Percentiles rank a stretch among this genome's conserved stretches.
Conservation (phyloP, 2,329 filamentous ascomycete species). For the Orbilia oligospora region DNA sequence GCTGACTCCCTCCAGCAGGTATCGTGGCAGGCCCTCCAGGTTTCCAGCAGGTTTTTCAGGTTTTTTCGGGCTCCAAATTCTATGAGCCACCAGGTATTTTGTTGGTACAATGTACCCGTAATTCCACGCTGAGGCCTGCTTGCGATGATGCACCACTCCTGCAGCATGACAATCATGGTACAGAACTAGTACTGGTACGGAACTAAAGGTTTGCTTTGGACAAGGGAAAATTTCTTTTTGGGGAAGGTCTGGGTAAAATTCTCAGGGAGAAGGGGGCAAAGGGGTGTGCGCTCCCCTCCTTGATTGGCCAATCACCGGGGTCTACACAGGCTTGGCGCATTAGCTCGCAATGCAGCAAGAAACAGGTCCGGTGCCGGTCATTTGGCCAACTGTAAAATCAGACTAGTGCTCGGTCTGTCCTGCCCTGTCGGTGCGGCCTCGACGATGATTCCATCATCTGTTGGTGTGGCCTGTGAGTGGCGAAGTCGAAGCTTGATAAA, state of each 20-base stretch:
- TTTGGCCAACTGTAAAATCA: conserved; percentile 55
- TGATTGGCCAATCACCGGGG: conserved; percentile 44
- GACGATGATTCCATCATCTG: conserved; percentile 38
- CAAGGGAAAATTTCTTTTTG: conserved; percentile 57
- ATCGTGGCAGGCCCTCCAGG: background rate
- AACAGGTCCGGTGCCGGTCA: conserved; percentile 60
- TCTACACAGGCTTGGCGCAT: conserved; percentile 56
- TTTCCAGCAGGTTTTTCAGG: conserved; percentile 38
- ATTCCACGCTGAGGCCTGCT: conserved; percentile 37
- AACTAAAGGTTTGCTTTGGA: conserved; percentile 52
- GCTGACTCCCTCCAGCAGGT: conserved; percentile 18
- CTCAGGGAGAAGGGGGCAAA: conserved; percentile 52
- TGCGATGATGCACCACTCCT: conserved; percentile 58
- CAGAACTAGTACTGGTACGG: conserved; percentile 55
- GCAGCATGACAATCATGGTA: conserved; percentile 59
- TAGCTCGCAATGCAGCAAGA: conserved; percentile 59
- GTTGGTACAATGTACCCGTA: conserved; percentile 57
- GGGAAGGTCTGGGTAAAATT: conserved; percentile 59
- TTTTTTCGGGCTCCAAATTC: conserved; percentile 32
- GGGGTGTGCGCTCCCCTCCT: conserved; percentile 30
- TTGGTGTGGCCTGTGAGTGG: conserved; percentile 49
- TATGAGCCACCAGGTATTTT: conserved; percentile 47
- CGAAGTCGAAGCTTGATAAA: conserved; percentile 47
- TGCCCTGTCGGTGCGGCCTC: conserved; percentile 57
- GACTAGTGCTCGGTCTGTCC: conserved; percentile 59